Evolutionary conservation across 129 eudicot genomes (phyloP), one percentile per base, ranked within the genome.

Genomic region (Arctium lappa): DNA sequence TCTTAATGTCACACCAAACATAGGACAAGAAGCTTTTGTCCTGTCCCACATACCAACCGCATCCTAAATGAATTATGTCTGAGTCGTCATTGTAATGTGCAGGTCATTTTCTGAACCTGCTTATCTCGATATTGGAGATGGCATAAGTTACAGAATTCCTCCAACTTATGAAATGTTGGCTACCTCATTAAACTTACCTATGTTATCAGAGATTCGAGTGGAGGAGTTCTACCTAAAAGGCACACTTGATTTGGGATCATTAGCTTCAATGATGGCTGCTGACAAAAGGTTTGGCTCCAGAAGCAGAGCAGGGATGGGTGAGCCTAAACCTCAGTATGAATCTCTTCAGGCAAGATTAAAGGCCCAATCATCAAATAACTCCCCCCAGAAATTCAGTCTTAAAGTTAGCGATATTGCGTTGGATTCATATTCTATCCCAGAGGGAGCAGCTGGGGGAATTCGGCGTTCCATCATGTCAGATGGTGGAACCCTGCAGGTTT

Each of bases 381-480:
- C 84, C 29, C 78, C 53, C 8, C 94, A 85, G 30, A 90, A 84
- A 6, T 91, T 91, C 89, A 88, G 82, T 74, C 88, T 91, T 74
- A 89, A 85, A 81, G 88, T 88, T 72, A 85, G 88, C 36, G 97
- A 89, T 50, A 73, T 83, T 29, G 86, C 85, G 60, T 50, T 89
- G 82, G 87, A 79, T 85, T 48, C 87, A 8, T 84, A 83, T 40
- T 87, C 85, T 33, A 88, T 86, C 27, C 93, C 93, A 2, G 95
- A 91, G 79, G 97, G 91, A 16, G 91, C 97, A 27, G 97, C 95
- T 50, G 94, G 94, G 33, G 80, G 87, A 13, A 92, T 95, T 74
- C 86, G 89, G 71, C 88, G 99, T 33, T 93, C 90, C 82, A 93
- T 95, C 66, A 85, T 93, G 92, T 91, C 97, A 33, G 99, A 95